Conservation (phyloP, 768 basidiomycete species). For the Astraeus odoratus region DNA sequence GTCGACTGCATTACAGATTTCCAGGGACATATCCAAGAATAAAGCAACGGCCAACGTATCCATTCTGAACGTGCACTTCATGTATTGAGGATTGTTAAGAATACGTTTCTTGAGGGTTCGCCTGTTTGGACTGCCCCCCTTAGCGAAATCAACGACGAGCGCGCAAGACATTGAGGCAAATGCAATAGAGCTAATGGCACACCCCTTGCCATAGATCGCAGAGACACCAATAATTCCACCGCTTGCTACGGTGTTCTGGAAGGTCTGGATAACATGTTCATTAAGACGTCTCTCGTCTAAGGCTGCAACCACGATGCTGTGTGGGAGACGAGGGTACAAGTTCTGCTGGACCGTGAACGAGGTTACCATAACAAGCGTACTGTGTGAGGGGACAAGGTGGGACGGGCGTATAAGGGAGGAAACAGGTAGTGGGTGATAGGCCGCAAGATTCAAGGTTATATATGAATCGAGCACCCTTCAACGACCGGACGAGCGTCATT, state of each 20-base stretch:
- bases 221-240: conserved; percentile 33
- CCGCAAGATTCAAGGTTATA: conserved; percentile 11
- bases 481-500: no score
- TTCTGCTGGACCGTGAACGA: conserved; percentile 24
- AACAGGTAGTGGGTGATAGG: no score
- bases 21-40: conserved; percentile 31
- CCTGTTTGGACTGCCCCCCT: conserved; percentile 4
- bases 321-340: conserved; percentile 24
- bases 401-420: no score
- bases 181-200: conserved; percentile 31
- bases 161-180: conserved; percentile 31
- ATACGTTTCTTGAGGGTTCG: conserved; percentile 23
- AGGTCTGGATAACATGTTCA: conserved; percentile 15
- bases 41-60: conserved; percentile 37
- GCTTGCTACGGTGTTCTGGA: conserved; percentile 22
- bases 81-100: conserved; percentile 20
- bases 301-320: conserved; percentile 22
- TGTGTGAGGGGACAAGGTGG: no score
- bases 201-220: conserved; percentile 32
- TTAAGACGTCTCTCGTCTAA: conserved; percentile 14
- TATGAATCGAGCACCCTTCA: no score
- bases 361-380: not conserved
- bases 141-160: conserved; percentile 29
- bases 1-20: conserved; percentile 33
- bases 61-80: conserved; percentile 40